Percentiles rank a stretch among this genome's conserved stretches.
Conservation (phyloP, 345 rosid species). For the Ricinus communis region DNA sequence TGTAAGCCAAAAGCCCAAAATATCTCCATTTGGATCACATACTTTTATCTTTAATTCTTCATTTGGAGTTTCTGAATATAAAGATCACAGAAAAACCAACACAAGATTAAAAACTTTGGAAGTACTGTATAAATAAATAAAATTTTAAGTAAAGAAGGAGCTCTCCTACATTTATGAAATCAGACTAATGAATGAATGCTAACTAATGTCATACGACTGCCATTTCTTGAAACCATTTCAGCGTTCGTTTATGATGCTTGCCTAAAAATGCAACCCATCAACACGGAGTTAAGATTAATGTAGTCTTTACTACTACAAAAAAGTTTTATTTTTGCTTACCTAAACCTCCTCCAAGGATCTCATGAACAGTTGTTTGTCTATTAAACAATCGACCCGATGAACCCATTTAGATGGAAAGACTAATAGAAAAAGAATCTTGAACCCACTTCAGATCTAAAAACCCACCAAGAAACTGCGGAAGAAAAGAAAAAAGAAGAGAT, state of each 20-base stretch:
- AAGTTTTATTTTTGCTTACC: conserved; percentile 46
- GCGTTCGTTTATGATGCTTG: not conserved
- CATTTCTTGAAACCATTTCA: too few relatives aligned
- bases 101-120: too few relatives aligned
- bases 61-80: not conserved
- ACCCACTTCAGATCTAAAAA: conserved; percentile 47
- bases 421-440: conserved; percentile 13
- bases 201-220: not conserved
- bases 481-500: not conserved
- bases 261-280: not conserved
- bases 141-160: not conserved
- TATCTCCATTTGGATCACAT: not conserved
- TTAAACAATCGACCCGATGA: conserved; percentile 56
- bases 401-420: conserved; percentile 44
- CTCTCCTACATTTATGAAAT: too few relatives aligned
- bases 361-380: conserved; percentile 66
- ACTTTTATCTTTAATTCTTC: not conserved
- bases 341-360: conserved; percentile 80
- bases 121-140: not conserved
- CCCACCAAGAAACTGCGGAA: conserved; percentile 10
- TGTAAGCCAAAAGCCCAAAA: not conserved
- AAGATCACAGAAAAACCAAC: not conserved
- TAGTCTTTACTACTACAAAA: not conserved
- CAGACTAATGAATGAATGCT: not conserved
- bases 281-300: not conserved